Evolutionary conservation across 495 filamentous ascomycete genomes (phyloP).

Genomic region (Hyaloscypha hepaticicola): DNA sequence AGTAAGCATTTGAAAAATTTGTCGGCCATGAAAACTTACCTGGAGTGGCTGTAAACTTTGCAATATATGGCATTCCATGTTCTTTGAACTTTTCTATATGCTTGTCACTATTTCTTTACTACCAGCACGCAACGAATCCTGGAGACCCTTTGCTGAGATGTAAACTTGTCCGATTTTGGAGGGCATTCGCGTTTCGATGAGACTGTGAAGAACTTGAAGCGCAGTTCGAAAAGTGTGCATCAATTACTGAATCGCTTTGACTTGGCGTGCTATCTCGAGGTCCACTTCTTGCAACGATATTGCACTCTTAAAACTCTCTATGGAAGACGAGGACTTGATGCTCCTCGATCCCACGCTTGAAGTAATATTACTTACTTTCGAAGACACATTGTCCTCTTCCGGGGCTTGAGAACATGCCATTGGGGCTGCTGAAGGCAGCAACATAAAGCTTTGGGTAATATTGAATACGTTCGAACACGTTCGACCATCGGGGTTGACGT

Average conservation of each 20-base stretch:
- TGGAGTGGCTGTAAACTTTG: neutral
- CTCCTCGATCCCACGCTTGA: neutral
- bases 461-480: neutral
- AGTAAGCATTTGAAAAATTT: slow-evolving; percentile 6
- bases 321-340: slow-evolving; percentile 9
- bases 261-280: neutral
- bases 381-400: neutral
- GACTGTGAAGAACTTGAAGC: slow-evolving; percentile 8
- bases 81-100: slow-evolving; percentile 10
- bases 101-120: neutral
- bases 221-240: slow-evolving; percentile 21
- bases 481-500: neutral
- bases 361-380: neutral
- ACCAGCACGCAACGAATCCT: neutral
- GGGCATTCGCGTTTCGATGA: slow-evolving; percentile 8
- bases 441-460: neutral
- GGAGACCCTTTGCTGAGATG: slow-evolving; percentile 2
- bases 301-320: slow-evolving; percentile 21
- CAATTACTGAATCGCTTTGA: slow-evolving; percentile 14
- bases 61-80: slow-evolving; percentile 7
- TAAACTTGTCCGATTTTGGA: neutral
- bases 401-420: neutral
- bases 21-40: neutral
- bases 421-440: neutral
- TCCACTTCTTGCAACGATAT: slow-evolving; percentile 13